phyloP scores from a whole-genome alignment of 768 basidiomycete genomes.

The Psilocybe sp. region DNA sequence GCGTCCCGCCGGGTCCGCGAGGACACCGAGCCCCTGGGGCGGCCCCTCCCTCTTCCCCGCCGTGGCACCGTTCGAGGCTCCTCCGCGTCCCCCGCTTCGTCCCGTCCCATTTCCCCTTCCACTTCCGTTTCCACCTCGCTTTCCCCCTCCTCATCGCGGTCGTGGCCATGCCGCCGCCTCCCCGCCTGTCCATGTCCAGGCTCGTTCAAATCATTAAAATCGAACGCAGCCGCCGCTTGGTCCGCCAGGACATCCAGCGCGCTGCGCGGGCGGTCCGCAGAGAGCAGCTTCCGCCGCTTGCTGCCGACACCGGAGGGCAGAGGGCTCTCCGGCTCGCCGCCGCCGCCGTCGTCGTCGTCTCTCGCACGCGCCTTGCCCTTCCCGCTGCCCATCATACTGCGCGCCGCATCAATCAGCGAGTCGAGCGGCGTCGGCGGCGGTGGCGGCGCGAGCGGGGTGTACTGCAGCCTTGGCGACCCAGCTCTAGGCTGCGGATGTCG shows the following conservation, averaged over 20 bases:
- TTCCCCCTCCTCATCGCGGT: slow-evolving; percentile 14
- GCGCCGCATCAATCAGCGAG: slow-evolving; percentile 59
- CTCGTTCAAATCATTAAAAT: no score
- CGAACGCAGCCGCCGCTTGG: slow-evolving; percentile 58
- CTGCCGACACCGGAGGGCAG: slow-evolving; percentile 22
- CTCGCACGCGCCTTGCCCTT: slow-evolving; percentile 15
- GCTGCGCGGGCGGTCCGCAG: slow-evolving; percentile 35
- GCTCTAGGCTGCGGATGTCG: not conserved
- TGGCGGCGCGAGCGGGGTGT: not conserved
- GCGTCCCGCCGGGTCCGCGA: no score
- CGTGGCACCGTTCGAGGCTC: no score
- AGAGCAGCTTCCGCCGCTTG: slow-evolving; percentile 1
- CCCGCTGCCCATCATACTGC: slow-evolving; percentile 40
- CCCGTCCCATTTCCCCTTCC: no score
- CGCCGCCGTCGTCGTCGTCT: slow-evolving; percentile 8
- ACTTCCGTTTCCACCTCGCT: not conserved
- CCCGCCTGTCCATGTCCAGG: slow-evolving; percentile 21
- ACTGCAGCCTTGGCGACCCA: not conserved
- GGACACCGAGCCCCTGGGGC: no score
- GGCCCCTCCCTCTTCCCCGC: no score
- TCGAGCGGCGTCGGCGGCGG: slow-evolving; percentile 43
- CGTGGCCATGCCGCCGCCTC: not conserved
- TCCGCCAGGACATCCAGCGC: slow-evolving; percentile 75
- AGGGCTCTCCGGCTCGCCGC: slow-evolving; percentile 29
- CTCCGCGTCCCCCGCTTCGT: no score